A percentile compares a stretch with the other conserved stretches of the same genome.
These are phyloP conservation scores for Neopestalotiopsis clavispora DNA, from an alignment of 2,329 filamentous ascomycete genomes.

Conservation along the genomic window DNA sequence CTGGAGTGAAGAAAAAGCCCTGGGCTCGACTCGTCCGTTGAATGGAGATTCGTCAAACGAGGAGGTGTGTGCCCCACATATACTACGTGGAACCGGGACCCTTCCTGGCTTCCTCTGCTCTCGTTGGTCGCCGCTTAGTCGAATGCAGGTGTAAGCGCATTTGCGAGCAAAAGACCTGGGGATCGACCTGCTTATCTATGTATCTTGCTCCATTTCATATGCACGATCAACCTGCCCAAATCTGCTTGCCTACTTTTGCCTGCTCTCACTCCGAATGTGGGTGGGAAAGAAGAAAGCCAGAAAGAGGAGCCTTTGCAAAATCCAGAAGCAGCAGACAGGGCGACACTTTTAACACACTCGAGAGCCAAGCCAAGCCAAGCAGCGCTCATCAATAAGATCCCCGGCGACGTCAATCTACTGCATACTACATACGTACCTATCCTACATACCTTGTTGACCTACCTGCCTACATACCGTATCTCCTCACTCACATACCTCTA, in stretches of 20 bases:
- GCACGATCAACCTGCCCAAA: constrained; percentile 5
- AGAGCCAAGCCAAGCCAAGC: too few relatives aligned
- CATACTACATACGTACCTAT: background rate
- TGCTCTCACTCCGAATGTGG: background rate
- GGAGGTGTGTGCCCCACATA: background rate
- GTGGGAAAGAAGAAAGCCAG: background rate
- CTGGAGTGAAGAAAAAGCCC: background rate
- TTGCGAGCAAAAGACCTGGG: constrained; percentile 1
- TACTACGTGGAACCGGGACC: background rate
- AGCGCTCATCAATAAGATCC: background rate
- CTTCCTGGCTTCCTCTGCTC: background rate
- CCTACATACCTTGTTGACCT: background rate
- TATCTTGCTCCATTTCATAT: background rate
- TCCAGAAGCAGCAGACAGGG: background rate
- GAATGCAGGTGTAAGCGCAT: constrained; percentile 13
- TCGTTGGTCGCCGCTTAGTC: background rate
- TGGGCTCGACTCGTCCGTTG: background rate
- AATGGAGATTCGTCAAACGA: constrained; percentile 1
- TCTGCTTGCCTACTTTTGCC: background rate
- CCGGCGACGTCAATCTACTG: background rate
- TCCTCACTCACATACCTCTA: too few relatives aligned
- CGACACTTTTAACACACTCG: too few relatives aligned
- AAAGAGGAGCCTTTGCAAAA: constrained; percentile 5
- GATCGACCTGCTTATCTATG: constrained; percentile 11
- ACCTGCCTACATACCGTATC: too few relatives aligned